Percentiles rank a stretch among this genome's conserved stretches.
phyloP scores from a whole-genome alignment of 106 monocot genomes.

The Dendrobium catenatum region DNA sequence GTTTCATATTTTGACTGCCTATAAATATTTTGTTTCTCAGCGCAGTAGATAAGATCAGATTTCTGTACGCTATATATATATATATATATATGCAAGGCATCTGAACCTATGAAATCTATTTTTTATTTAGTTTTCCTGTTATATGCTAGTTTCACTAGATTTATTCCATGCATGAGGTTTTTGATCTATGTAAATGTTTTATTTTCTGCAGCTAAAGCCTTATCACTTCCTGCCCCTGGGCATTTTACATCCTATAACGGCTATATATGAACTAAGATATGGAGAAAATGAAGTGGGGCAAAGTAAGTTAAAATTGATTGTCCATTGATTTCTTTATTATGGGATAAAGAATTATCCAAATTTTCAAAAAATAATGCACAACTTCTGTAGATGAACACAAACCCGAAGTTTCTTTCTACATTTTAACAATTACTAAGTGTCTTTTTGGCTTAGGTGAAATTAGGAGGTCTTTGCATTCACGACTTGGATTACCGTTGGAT shows the following conservation, averaged over 20 bases:
- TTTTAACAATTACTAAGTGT: neutral
- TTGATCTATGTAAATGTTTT: neutral
- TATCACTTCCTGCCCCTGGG: conserved; percentile 82
- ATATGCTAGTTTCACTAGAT: neutral
- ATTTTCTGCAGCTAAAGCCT: conserved; percentile 54
- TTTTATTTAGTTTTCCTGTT: neutral
- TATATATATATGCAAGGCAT: neutral
- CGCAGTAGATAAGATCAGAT: neutral
- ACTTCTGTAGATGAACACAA: neutral
- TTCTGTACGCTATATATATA: neutral
- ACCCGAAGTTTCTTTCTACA: neutral
- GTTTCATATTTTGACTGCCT: neutral
- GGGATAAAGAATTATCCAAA: neutral
- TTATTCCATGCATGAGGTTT: neutral
- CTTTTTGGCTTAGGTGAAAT: conserved; percentile 42
- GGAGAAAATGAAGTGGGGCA: conserved; percentile 79
- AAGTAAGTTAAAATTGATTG: conserved; percentile 37
- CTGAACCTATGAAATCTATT: neutral
- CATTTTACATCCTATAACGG: conserved; percentile 78
- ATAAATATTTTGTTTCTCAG: neutral
- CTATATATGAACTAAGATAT: conserved; percentile 72
- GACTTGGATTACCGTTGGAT: conserved; percentile 78
- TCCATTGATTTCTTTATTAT: neutral
- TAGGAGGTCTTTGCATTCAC: conserved; percentile 77
- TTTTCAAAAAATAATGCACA: neutral